A percentile compares a stretch with the other conserved stretches of the same genome.
Evolutionary conservation across 345 rosid genomes (phyloP).

Genomic region (Salix purpurea): DNA sequence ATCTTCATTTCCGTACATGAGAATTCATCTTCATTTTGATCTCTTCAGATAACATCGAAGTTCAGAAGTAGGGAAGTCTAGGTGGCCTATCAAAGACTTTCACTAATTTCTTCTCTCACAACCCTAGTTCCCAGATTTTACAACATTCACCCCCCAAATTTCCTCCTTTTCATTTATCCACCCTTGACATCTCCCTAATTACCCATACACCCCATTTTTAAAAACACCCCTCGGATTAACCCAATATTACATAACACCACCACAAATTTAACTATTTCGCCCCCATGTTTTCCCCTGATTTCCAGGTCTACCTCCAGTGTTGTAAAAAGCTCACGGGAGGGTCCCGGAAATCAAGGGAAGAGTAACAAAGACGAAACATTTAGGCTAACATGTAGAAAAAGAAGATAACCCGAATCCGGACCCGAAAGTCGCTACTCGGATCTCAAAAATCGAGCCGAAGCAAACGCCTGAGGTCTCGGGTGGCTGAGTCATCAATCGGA

Average conservation of each 20-base stretch:
- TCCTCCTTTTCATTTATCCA: not conserved
- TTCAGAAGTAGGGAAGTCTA: too few species aligned
- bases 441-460: conserved; percentile 42
- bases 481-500: conserved; percentile 48
- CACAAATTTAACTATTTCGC: not conserved
- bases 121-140: not conserved
- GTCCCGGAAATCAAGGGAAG: not conserved
- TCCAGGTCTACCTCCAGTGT: conserved; percentile 16
- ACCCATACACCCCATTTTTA: not conserved
- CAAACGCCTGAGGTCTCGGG: conserved; percentile 60
- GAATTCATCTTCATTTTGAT: too few species aligned
- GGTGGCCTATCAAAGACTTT: not conserved
- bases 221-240: not conserved
- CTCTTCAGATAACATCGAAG: too few species aligned
- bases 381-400: not conserved
- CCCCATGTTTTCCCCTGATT: conserved; percentile 8
- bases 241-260: not conserved
- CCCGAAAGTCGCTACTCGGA: not conserved
- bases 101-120: not conserved
- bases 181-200: not conserved
- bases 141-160: not conserved
- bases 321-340: conserved; percentile 10
- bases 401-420: not conserved
- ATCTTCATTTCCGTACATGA: too few species aligned
- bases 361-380: not conserved